Conservation (phyloP, 768 basidiomycete species). For the Leccinum arenicola region DNA sequence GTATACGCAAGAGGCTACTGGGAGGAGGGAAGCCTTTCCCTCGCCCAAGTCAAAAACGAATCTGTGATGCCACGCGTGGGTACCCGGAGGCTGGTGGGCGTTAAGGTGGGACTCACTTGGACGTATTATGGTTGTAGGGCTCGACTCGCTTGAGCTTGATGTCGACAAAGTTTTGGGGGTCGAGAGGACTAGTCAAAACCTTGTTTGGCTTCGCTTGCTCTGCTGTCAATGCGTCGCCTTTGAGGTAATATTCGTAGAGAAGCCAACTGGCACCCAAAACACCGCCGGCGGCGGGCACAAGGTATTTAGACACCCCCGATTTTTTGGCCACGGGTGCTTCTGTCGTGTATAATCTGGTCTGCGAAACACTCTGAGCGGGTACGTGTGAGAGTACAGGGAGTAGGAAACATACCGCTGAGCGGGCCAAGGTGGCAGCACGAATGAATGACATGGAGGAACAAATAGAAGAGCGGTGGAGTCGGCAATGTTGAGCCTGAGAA, state of each 20-base stretch:
- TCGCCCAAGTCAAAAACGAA: conserved; percentile 82
- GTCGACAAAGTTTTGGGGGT: conserved; percentile 71
- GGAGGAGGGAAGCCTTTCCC: conserved; percentile 72
- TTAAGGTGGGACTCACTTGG: conserved; percentile 48
- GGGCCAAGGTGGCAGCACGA: conserved; percentile 37
- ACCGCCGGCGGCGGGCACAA: conserved; percentile 36
- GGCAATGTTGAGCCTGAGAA: conserved; percentile 15
- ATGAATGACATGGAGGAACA: conserved; percentile 42
- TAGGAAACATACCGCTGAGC: conserved; percentile 37
- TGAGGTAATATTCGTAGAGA: conserved; percentile 51
- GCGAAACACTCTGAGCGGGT: not conserved
- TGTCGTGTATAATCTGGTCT: conserved; percentile 49
- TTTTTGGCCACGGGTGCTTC: conserved; percentile 42
- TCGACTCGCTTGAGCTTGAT: conserved; percentile 79
- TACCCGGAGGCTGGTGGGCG: not conserved
- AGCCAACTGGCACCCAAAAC: conserved; percentile 38
- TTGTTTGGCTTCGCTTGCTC: conserved; percentile 39
- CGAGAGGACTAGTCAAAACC: conserved; percentile 62
- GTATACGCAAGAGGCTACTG: conserved; percentile 74
- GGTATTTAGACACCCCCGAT: conserved; percentile 46
- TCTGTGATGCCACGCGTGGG: conserved; percentile 33
- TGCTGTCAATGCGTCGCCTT: conserved; percentile 10
- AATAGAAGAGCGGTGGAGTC: not conserved
- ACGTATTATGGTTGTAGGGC: conserved; percentile 94
- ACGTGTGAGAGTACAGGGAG: not conserved